Conservation (phyloP, 2,329 filamentous ascomycete species). For the Phialophora macrospora region DNA sequence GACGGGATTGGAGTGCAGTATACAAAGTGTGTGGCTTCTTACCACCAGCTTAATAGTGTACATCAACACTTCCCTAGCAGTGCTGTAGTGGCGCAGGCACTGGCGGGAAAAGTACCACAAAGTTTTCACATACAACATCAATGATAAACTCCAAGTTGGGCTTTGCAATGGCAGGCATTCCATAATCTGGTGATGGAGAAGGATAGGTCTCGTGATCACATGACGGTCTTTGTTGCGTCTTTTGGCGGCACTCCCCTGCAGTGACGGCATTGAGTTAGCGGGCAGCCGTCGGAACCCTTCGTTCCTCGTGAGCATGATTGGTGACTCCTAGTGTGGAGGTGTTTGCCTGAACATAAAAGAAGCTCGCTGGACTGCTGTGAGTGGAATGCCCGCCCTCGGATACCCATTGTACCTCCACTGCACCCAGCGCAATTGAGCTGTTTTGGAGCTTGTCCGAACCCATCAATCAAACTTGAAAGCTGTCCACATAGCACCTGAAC, state of each 20-base stretch:
- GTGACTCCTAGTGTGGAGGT: slow-evolving; percentile 13
- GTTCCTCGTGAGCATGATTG: slow-evolving; percentile 11
- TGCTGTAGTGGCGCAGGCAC: neutral
- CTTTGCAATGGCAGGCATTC: neutral
- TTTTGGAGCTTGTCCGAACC: slow-evolving; percentile 11
- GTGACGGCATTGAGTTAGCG: slow-evolving; percentile 12
- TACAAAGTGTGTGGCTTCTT: neutral
- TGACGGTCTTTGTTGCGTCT: neutral
- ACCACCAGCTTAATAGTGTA: slow-evolving; percentile 18
- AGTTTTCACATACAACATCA: slow-evolving; percentile 11
- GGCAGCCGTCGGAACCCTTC: slow-evolving; percentile 4
- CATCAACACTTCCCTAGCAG: slow-evolving; percentile 10
- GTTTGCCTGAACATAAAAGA: slow-evolving; percentile 11
- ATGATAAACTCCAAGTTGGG: slow-evolving; percentile 3
- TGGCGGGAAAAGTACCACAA: neutral
- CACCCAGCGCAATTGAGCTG: slow-evolving; percentile 14
- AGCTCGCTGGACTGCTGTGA: slow-evolving; percentile 10
- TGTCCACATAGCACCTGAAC: neutral
- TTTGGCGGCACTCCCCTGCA: neutral
- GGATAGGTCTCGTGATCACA: slow-evolving; percentile 15
- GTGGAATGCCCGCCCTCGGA: slow-evolving; percentile 13
- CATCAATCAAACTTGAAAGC: slow-evolving; percentile 11
- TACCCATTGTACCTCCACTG: slow-evolving; percentile 1
- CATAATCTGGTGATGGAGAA: slow-evolving; percentile 13
- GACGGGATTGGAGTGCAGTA: neutral